phyloP scores from a whole-genome alignment of 306 rosid species.

The Urtica urens region DNA sequence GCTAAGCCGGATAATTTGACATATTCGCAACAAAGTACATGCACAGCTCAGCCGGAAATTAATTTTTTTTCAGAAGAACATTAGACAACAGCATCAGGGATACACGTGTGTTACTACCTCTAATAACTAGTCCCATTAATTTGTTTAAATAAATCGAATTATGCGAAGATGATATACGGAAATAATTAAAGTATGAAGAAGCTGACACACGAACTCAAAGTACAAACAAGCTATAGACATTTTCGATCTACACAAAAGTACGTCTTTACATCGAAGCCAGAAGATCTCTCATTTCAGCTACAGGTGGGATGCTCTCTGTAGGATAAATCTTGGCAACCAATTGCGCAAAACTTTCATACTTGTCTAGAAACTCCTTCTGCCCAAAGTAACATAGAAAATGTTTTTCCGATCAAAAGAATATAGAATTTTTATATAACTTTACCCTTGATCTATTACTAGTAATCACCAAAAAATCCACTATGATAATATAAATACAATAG shows the following conservation, averaged over 20 bases:
- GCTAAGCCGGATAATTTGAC: no score
- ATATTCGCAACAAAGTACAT: no score
- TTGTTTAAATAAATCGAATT: constrained; percentile 18
- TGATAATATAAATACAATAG: no score
- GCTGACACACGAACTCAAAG: constrained; percentile 3
- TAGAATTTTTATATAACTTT: no score
- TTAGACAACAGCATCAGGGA: not conserved
- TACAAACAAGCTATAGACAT: constrained; percentile 12
- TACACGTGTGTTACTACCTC: not conserved
- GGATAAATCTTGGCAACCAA: constrained; percentile 83
- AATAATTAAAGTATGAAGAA: constrained; percentile 3
- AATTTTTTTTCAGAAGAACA: no score
- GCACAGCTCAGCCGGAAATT: no score
- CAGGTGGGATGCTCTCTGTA: constrained; percentile 46
- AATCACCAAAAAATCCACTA: no score
- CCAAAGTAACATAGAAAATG: no score
- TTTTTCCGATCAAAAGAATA: no score
- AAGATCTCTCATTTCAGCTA: constrained; percentile 55
- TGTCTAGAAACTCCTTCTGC: constrained; percentile 92
- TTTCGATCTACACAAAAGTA: constrained; percentile 4
- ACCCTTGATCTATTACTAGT: no score
- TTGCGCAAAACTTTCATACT: constrained; percentile 75
- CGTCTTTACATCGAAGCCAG: constrained; percentile 52
- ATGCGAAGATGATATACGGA: not conserved
- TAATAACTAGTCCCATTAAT: not conserved